phyloP scores from a whole-genome alignment of 176 grass and related monocot species.

The Triticum aestivum region IWGSC_CS_RefSeq_v2.1 NC_057812.1:152269858-152270357 shows the following conservation, averaged over 20 bases:
- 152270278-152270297: background rate
- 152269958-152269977: constrained; percentile 81
- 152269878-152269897: constrained; percentile 78
- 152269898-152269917: constrained; percentile 73
- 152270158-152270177: background rate
- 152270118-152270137: background rate
- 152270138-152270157: background rate
- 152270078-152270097: background rate
- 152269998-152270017: constrained; percentile 1
- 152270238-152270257: background rate
- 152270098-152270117: background rate
- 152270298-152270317: background rate
- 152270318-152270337: background rate
- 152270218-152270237: background rate
- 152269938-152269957: constrained; percentile 90
- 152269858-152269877: constrained; percentile 9
- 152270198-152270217: background rate
- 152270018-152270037: background rate
- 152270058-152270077: background rate
- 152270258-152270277: background rate
- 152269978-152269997: constrained; percentile 46
- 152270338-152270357: background rate
- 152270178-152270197: background rate
- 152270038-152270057: background rate
- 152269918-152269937: constrained; percentile 69